A percentile compares a stretch with the other conserved stretches of the same genome.
Evolutionary conservation across 371 early-diverging fungal genomes (phyloP).

Genomic region (Mortierella sp.): DNA sequence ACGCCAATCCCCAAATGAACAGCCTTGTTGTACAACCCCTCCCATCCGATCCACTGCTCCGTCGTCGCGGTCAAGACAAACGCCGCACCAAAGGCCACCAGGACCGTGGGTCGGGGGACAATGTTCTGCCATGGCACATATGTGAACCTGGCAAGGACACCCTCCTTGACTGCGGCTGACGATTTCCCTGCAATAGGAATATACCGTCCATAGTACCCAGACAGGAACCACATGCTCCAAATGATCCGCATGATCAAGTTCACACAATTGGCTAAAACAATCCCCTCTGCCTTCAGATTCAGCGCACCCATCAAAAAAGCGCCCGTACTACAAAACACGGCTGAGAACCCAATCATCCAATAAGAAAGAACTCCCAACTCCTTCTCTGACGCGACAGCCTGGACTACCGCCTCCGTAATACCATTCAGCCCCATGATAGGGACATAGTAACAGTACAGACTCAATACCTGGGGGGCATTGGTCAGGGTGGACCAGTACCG

Average conservation of each 20-base stretch:
- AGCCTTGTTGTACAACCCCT: slow-evolving; percentile 63
- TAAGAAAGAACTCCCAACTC: slow-evolving; percentile 74
- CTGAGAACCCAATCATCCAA: slow-evolving; percentile 85
- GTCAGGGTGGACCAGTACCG: slow-evolving; percentile 69
- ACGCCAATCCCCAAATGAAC: slow-evolving; percentile 72
- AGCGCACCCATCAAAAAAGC: slow-evolving; percentile 69
- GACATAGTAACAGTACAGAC: slow-evolving; percentile 88
- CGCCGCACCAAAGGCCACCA: slow-evolving; percentile 62
- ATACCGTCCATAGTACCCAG: slow-evolving; percentile 63
- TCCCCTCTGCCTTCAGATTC: slow-evolving; percentile 79
- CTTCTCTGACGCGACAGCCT: slow-evolving; percentile 80
- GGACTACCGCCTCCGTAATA: slow-evolving; percentile 94
- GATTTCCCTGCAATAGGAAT: slow-evolving; percentile 14
- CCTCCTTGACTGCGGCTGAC: background rate
- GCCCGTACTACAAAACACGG: slow-evolving; percentile 75
- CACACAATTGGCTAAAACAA: slow-evolving; percentile 89
- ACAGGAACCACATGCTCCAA: slow-evolving; percentile 80
- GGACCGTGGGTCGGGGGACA: slow-evolving; percentile 43
- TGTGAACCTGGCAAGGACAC: slow-evolving; percentile 15
- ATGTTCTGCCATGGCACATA: slow-evolving; percentile 61
- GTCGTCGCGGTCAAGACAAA: slow-evolving; percentile 74
- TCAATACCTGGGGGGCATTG: slow-evolving; percentile 70
- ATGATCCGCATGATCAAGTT: slow-evolving; percentile 85
- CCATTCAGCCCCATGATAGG: slow-evolving; percentile 97
- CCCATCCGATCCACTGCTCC: slow-evolving; percentile 71